These are phyloP conservation scores for Aspergillus ruber DNA, from an alignment of 2,329 filamentous ascomycete species.

Conservation along the genomic window DNA sequence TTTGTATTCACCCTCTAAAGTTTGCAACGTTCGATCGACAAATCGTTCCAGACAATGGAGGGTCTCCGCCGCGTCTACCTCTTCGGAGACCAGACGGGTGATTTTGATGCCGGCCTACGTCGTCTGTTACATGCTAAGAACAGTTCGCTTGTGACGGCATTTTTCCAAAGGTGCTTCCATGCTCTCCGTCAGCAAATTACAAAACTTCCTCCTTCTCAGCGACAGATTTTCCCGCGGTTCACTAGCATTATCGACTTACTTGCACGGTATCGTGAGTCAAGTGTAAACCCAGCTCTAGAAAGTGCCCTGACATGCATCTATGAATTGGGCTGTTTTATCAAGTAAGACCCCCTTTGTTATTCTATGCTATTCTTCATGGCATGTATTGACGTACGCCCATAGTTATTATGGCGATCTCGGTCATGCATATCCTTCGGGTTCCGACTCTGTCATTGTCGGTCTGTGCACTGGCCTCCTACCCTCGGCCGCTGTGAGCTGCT, in stretches of 20 bases:
- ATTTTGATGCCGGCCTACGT: conserved; percentile 37
- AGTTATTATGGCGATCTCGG: conserved; percentile 40
- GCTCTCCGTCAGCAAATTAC: conserved; percentile 37
- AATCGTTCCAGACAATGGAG: conserved; percentile 20
- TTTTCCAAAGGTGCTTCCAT: conserved; percentile 38
- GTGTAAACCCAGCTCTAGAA: conserved; percentile 35
- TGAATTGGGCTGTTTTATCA: conserved; percentile 39
- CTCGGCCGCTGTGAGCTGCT: conserved; percentile 34
- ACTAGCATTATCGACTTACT: conserved; percentile 35
- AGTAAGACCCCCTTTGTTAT: conserved; percentile 24
- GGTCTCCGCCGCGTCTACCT: conserved; percentile 33
- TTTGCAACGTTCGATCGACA: background rate
- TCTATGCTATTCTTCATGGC: background rate
- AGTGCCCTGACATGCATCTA: conserved; percentile 40
- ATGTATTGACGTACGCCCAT: background rate
- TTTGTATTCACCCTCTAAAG: background rate
- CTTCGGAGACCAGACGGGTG: conserved; percentile 43
- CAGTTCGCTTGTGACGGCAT: conserved; percentile 35
- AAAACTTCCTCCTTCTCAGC: conserved; percentile 27
- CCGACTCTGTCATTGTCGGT: conserved; percentile 34
- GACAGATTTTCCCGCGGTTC: conserved; percentile 33
- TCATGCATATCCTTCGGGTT: conserved; percentile 32
- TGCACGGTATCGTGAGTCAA: conserved; percentile 25
- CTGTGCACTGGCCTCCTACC: conserved; percentile 40
- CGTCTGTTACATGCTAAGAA: conserved; percentile 37